These are phyloP conservation scores for Macrolepiota dolichaula DNA, from an alignment of 768 basidiomycete genomes.

Conservation along the genomic window DNA sequence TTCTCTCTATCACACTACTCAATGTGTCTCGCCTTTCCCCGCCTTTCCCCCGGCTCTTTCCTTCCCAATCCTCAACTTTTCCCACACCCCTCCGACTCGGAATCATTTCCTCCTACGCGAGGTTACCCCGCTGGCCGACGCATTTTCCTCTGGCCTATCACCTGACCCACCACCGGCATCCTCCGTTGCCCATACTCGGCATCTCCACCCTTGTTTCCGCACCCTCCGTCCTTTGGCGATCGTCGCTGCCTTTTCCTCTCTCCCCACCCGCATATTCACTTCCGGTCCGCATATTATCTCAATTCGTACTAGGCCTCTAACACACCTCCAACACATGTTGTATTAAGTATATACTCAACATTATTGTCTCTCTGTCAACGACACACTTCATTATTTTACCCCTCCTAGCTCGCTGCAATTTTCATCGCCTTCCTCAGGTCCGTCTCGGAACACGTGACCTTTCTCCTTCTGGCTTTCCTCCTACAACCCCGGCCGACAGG, in stretches of 20 bases:
- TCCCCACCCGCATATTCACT: not conserved
- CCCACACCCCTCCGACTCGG: slow-evolving; percentile 10
- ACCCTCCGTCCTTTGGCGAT: not conserved
- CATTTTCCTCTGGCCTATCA: not conserved
- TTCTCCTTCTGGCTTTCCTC: not conserved
- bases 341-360: no score
- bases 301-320: slow-evolving; percentile 2
- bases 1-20: not conserved
- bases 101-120: slow-evolving; percentile 8
- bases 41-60: not conserved
- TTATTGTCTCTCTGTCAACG: no score
- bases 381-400: not conserved
- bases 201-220: not conserved
- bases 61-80: not conserved
- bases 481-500: slow-evolving; percentile 2
- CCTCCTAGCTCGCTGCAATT: not conserved
- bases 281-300: slow-evolving; percentile 9
- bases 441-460: slow-evolving; percentile 11
- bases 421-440: not conserved
- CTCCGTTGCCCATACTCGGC: not conserved
- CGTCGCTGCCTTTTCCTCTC: not conserved
- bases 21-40: not conserved
- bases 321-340: slow-evolving; percentile 4
- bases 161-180: slow-evolving; percentile 4
- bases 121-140: slow-evolving; percentile 9